Percentiles rank a stretch among this genome's conserved stretches.
Evolutionary conservation across 495 filamentous ascomycete species (phyloP).

Genomic region (Xylaria flabelliformis): DNA sequence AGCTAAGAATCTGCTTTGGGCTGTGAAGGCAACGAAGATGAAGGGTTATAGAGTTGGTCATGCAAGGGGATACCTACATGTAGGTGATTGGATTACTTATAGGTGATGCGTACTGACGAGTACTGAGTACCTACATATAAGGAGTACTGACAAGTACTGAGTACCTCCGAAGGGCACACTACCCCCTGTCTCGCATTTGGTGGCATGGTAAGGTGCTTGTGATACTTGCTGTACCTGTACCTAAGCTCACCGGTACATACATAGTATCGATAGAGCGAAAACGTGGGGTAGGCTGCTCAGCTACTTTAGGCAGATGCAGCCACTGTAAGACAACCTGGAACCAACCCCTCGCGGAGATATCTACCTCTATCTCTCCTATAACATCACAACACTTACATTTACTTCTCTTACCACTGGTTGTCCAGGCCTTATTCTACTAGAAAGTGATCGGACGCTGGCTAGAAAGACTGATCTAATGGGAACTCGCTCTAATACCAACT

Average conservation of each 20-base stretch:
- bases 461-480: too few species aligned
- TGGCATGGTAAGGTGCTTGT: too few species aligned
- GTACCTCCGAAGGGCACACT: neutral
- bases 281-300: constrained; percentile 12
- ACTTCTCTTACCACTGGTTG: too few species aligned
- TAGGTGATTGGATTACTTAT: neutral
- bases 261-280: neutral
- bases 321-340: too few species aligned
- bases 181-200: neutral
- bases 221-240: neutral
- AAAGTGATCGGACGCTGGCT: too few species aligned
- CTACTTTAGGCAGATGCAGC: too few species aligned
- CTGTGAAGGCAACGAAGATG: neutral
- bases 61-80: neutral
- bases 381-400: too few species aligned
- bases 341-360: too few species aligned
- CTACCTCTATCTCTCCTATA: too few species aligned
- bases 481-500: too few species aligned
- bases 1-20: neutral
- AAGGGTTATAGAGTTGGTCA: neutral
- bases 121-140: neutral
- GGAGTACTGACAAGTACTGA: neutral
- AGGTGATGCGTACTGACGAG: neutral
- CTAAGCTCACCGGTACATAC: neutral
- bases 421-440: too few species aligned